Conservation (phyloP, 208 protist genomes). For the Angomonas ambiguus region DNA sequence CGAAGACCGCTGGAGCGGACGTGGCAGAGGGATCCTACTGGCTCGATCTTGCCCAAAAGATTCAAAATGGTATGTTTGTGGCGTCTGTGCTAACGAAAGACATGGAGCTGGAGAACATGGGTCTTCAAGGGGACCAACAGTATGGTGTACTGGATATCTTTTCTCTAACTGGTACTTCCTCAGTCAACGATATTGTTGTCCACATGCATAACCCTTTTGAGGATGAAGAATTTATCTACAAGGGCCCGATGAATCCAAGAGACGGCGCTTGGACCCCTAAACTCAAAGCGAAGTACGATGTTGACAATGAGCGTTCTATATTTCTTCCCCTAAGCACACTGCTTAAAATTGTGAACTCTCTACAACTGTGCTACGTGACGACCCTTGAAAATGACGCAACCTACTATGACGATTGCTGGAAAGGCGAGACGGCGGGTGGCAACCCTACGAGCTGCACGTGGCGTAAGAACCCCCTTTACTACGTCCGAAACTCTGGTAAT, state of each 20-base stretch:
- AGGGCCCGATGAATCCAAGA: constrained; percentile 43
- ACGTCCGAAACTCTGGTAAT: constrained; percentile 42
- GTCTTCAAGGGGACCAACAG: constrained; percentile 60
- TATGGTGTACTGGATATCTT: constrained; percentile 65
- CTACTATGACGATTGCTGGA: constrained; percentile 45
- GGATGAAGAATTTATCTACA: constrained; percentile 50
- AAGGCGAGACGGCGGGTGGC: constrained; percentile 41
- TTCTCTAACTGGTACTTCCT: constrained; percentile 36
- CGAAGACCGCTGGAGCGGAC: constrained; percentile 45
- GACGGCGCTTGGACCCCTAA: constrained; percentile 49
- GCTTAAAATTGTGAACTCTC: constrained; percentile 37
- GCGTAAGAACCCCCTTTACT: constrained; percentile 73
- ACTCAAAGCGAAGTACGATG: constrained; percentile 32
- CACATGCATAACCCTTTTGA: constrained; percentile 67
- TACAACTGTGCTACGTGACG: constrained; percentile 60
- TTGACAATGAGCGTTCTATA: constrained; percentile 50
- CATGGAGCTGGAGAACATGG: constrained; percentile 26
- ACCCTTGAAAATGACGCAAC: constrained; percentile 27
- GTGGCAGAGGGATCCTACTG: constrained; percentile 37
- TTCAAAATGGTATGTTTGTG: constrained; percentile 46
- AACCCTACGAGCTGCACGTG: constrained; percentile 63
- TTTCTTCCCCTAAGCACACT: constrained; percentile 53
- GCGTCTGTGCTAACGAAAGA: constrained; percentile 38
- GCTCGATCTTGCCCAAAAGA: constrained; percentile 30
- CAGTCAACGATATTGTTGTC: constrained; percentile 46